phyloP scores from a whole-genome alignment of 129 eudicot species.

The Arctium lappa region DNA sequence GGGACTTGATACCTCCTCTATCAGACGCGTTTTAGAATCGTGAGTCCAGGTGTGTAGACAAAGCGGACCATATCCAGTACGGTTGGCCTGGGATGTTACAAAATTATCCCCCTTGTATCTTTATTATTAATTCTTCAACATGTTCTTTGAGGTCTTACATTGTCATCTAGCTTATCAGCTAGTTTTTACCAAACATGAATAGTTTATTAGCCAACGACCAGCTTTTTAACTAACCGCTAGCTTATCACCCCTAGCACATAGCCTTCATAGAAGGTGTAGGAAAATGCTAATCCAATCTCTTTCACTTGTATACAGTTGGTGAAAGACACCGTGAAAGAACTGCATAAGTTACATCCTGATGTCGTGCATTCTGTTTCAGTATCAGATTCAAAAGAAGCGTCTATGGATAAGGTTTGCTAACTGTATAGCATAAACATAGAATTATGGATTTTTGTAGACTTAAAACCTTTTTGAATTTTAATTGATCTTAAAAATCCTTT shows the following conservation, averaged over 20 bases:
- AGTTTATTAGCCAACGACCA: not conserved
- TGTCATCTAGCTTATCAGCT: not conserved
- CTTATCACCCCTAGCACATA: not conserved
- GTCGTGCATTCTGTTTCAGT: constrained; percentile 28
- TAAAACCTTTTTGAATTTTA: not conserved
- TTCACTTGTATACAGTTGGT: constrained; percentile 49
- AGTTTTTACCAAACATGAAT: not conserved
- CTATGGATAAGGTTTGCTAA: constrained; percentile 54
- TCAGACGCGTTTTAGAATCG: too few relatives aligned
- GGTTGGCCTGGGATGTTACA: too few relatives aligned
- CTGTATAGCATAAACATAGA: not conserved
- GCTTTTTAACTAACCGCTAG: not conserved
- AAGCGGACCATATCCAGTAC: too few relatives aligned
- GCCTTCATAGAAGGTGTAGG: not conserved
- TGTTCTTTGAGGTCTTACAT: not conserved
- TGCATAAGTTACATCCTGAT: constrained; percentile 51
- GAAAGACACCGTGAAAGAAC: constrained; percentile 61
- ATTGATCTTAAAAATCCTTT: too few relatives aligned
- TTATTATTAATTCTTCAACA: not conserved
- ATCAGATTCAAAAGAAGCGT: constrained; percentile 41
- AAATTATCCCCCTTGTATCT: not conserved
- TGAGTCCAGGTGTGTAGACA: too few relatives aligned
- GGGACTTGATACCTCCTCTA: too few relatives aligned
- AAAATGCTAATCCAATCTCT: not conserved
- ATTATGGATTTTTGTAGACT: not conserved